Base-by-base conservation (phyloP, 179 eudicot genomes). In the Camellia oleifera region DNA sequence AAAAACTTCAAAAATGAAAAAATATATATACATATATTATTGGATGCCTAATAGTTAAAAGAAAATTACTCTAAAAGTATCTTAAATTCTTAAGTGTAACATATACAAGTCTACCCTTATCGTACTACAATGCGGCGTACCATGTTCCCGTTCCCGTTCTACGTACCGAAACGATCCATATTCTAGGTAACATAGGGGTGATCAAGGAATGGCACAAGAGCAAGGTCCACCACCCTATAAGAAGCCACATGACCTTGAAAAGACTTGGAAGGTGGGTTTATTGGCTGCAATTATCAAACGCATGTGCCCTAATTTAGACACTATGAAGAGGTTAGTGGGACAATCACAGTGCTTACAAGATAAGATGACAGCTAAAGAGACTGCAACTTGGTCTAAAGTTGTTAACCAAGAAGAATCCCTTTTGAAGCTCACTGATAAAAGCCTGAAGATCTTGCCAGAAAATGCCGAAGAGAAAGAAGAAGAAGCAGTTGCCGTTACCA, bases 241-340 rank as follows among this genome's bases (percentile, higher is more conserved):
- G 80, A 90, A 90, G 81, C 95, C 95, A 0, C 95, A 87, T 50
- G 92, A 90, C 62, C 81, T 90, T 10, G 88, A 88, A 80, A 91
- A 90, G 85, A 89, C 87, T 14, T 91, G 92, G 91, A 89, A 91
- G 83, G 89, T 91, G 17, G 86, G 86, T 53, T 86, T 90, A 40
- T 77, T 90, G 80, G 84, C 89, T 23, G 89, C 84, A 6, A 78
- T 91, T 12, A 84, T 90, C 53, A 90, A 90, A 72, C 89, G 86
- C 48, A 87, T 88, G 95, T 70, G 86, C 3, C 84, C 89, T 40
- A 78, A 87, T 63, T 32, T 86, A 11, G 83, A 82, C 54, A 50
- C 85, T 6, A 83, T 88, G 84, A 84, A 80, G 54, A 82, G 88
- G 52, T 69, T 90, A 6, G 88, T 91, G 20, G 84, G 81, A 58